A percentile compares a stretch with the other conserved stretches of the same genome.
Conservation (phyloP, 2,329 filamentous ascomycete genomes). For the Pseudohalonectria lignicola region DNA sequence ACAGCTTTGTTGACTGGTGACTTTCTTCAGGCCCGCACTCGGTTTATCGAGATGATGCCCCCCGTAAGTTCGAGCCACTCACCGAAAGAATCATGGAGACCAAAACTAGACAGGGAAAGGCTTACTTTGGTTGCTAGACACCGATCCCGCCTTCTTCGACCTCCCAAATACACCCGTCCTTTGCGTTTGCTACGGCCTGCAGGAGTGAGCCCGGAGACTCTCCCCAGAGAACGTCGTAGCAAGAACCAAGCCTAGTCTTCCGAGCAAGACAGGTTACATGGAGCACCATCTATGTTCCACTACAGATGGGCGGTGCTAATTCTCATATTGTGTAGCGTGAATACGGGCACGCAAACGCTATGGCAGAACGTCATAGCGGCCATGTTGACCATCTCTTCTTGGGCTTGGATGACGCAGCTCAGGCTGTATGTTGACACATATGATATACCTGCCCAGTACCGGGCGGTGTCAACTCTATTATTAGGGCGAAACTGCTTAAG, state of each 20-base stretch:
- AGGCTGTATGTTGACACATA: slow-evolving; percentile 66
- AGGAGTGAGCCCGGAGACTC: slow-evolving; percentile 66
- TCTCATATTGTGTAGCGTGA: no score
- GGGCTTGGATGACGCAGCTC: slow-evolving; percentile 65
- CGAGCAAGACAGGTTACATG: no score
- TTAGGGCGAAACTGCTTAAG: slow-evolving; percentile 59
- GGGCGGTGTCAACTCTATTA: slow-evolving; percentile 83
- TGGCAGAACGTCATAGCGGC: slow-evolving; percentile 17
- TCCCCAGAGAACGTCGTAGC: slow-evolving; percentile 27
- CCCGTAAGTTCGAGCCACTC: no score
- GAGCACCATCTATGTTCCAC: no score
- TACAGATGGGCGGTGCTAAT: no score
- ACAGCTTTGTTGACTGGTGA: no score
- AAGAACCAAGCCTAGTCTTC: no score
- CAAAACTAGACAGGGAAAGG: no score
- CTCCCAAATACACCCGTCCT: slow-evolving; percentile 21
- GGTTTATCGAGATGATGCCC: slow-evolving; percentile 70
- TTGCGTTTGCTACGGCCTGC: slow-evolving; percentile 31
- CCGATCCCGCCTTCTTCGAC: slow-evolving; percentile 73
- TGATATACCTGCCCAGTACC: slow-evolving; percentile 47
- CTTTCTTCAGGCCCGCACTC: slow-evolving; percentile 51
- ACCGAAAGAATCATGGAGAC: no score
- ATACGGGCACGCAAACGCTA: slow-evolving; percentile 8
- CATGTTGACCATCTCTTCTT: slow-evolving; percentile 73
- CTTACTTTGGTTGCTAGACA: no score